Base-by-base conservation (phyloP, 805 yeast species). In the Danielozyma ontarioensis region DNA sequence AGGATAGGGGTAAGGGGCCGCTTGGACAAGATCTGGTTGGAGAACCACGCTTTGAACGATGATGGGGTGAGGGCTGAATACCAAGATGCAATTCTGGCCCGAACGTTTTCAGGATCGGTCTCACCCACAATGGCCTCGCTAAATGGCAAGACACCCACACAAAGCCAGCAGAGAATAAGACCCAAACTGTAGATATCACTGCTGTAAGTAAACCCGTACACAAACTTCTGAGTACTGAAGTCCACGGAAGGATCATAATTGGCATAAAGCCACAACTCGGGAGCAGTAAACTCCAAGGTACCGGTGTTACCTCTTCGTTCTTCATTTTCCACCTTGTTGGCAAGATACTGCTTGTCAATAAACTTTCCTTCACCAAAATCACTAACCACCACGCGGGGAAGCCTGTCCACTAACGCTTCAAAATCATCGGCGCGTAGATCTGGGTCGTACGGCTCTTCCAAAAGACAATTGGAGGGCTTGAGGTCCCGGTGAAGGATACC, bases 301-400 rank as follows among this genome's bases (percentile, higher is more conserved):
- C 96, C 96, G 0, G 96, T 88, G 27, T 79, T 74, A 0, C 96
- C 96, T 4, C 88, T 79, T 1, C 89, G 79, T 7, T 69, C 67
- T 30, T 88, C 62, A 27, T 25, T 22, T 6, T 34, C 37, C n/a
- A n/a, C n/a, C n/a, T 35, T 32, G 10, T 34, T 41, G 2, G 44
- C 38, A 13, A 44, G 33, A 19, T 42, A 35, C 15, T 53, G 57
- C 39, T 62, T 76, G 11, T 90, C 87, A 34, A 80, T 80, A 41
- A 83, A 64, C 42, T 83, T 84, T 5, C 93, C 84, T 54, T 88
- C 96, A 3, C 96, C 96, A 54, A 88, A 83, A 59, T 88, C 96
- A 28, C 94, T 80, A 10, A 88, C 89, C 11, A 86, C 65, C 2
- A 85, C 74, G n/a, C 69, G 72, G 0, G 95, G 95, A 10, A 80